Evolutionary conservation across 202 grass and related monocot genomes (phyloP).

Genomic region (Zizania palustris): DNA sequence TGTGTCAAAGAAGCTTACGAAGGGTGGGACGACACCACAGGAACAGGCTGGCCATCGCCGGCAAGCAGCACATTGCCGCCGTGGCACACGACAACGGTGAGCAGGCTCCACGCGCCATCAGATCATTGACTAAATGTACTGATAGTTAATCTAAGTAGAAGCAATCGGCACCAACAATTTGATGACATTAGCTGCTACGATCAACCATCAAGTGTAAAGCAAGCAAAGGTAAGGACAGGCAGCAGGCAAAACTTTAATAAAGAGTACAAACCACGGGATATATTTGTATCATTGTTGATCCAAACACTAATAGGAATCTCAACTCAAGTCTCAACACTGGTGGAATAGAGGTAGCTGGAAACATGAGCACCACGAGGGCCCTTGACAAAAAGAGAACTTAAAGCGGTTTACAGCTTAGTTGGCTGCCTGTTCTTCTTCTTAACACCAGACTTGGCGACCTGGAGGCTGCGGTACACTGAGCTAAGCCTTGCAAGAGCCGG

Average conservation of each 20-base stretch:
- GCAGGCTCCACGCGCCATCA: conserved; percentile 52
- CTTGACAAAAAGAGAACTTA: conserved; percentile 7
- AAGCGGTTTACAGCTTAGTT: conserved; percentile 41
- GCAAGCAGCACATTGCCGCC: no score
- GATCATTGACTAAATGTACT: conserved; percentile 8
- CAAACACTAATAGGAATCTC: conserved; percentile 32
- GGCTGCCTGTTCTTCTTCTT: conserved; percentile 94
- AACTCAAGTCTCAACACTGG: conserved; percentile 42
- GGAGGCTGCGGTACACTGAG: conserved; percentile 67
- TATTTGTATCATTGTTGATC: conserved; percentile 30
- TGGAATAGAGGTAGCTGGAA: conserved; percentile 21
- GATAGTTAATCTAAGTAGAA: no score
- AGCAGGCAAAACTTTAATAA: conserved; percentile 9
- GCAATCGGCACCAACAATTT: neutral
- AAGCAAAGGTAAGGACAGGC: conserved; percentile 1
- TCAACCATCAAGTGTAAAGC: neutral
- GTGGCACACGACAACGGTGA: conserved; percentile 61
- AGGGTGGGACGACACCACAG: conserved; percentile 65
- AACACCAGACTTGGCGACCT: conserved; percentile 76
- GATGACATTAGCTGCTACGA: neutral
- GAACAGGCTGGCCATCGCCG: conserved; percentile 44
- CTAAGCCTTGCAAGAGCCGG: conserved; percentile 67
- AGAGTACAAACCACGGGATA: conserved; percentile 10
- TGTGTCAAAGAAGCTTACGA: conserved; percentile 53
- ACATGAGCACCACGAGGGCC: neutral